These are phyloP conservation scores for Malus hybrid DNA, from an alignment of 331 rosid species.

Conservation along the genomic window DNA sequence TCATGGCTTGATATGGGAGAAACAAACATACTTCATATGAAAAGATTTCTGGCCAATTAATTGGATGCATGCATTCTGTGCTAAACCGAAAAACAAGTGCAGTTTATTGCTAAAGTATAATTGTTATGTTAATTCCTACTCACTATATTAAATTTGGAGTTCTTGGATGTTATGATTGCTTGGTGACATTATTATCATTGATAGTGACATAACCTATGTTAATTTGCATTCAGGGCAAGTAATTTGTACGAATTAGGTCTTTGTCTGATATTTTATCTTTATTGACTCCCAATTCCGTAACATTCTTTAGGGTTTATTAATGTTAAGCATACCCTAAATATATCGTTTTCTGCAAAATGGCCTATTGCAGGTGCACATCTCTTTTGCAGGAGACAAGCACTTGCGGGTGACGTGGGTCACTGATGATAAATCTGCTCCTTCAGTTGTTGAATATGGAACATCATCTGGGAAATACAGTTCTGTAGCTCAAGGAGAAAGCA, in stretches of 20 bases:
- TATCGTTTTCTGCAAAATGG: conserved; percentile 5
- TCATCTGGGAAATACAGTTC: conserved; percentile 47
- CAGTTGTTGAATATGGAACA: conserved; percentile 80
- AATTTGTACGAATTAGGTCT: background rate
- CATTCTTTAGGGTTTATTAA: background rate
- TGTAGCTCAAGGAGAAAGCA: conserved; percentile 61
- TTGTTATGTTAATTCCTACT: background rate
- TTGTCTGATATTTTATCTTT: background rate
- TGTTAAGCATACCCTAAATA: background rate
- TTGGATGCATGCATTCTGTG: background rate
- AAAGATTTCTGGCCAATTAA: background rate
- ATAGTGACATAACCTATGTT: background rate
- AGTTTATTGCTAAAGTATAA: background rate
- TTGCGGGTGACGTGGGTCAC: conserved; percentile 79
- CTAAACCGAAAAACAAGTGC: background rate
- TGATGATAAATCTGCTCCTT: conserved; percentile 52
- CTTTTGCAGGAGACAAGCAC: conserved; percentile 75
- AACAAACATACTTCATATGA: background rate
- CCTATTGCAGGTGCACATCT: conserved; percentile 69
- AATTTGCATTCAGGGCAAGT: background rate
- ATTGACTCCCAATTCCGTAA: background rate
- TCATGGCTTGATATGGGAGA: background rate
- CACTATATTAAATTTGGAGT: background rate
- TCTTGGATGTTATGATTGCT: background rate
- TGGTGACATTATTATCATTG: background rate